Percentiles rank a stretch among this genome's conserved stretches.
phyloP scores from a whole-genome alignment of 2,329 filamentous ascomycete genomes.

The Aspergillus transmontanensis region DNA sequence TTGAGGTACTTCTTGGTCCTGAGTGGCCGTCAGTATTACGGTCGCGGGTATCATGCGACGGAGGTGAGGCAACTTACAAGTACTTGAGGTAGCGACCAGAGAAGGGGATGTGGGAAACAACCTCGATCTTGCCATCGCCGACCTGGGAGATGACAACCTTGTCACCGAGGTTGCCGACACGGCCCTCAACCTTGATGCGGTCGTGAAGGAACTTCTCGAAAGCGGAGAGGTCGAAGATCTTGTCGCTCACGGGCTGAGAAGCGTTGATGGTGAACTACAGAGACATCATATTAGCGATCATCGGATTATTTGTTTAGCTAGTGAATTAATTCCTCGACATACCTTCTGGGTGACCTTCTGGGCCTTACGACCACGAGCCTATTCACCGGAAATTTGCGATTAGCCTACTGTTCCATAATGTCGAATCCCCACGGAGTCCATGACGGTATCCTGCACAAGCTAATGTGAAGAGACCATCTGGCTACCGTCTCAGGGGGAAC shows the following conservation, averaged over 20 bases:
- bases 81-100: conserved; percentile 99
- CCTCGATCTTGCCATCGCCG: conserved; percentile 97
- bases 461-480: conserved; percentile 20
- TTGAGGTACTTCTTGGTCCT: conserved; percentile 99
- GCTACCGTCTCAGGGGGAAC: conserved; percentile 62
- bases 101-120: conserved; percentile 96
- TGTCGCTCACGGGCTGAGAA: conserved; percentile 96
- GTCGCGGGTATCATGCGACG: background rate
- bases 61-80: conserved; percentile 67
- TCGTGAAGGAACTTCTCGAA: conserved; percentile 99
- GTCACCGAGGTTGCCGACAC: conserved; percentile 96
- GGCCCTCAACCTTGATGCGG: conserved; percentile 99
- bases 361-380: conserved; percentile 50
- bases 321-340: conserved; percentile 21
- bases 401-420: conserved; percentile 87
- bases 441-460: background rate
- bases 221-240: conserved; percentile 98
- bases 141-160: conserved; percentile 85
- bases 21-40: conserved; percentile 9
- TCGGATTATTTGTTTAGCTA: background rate
- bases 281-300: background rate
- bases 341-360: conserved; percentile 55
- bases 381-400: conserved; percentile 57
- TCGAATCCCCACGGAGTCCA: conserved; percentile 26
- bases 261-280: conserved; percentile 97